Evolutionary conservation across 2,329 filamentous ascomycete species (phyloP).

Genomic region (Plectosphaerella plurivora): DNA sequence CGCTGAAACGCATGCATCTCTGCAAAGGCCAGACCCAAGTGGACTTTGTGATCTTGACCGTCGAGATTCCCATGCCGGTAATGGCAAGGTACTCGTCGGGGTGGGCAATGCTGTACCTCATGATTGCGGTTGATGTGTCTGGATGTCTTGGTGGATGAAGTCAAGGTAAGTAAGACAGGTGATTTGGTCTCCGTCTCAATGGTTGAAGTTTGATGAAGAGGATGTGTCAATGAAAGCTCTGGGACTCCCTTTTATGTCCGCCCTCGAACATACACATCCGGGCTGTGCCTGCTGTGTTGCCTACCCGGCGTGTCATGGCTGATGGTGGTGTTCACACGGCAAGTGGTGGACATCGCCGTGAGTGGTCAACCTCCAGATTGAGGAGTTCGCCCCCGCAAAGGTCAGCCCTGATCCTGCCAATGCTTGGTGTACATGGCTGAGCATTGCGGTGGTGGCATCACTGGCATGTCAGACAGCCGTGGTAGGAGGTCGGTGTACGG

Average conservation of each 20-base stretch:
- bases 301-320: too few species aligned
- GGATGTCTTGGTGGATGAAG: conserved; percentile 9
- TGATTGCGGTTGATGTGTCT: conserved; percentile 28
- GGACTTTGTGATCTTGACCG: conserved; percentile 75
- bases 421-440: too few species aligned
- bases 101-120: conserved; percentile 65
- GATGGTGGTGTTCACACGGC: too few species aligned
- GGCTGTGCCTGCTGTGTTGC: background rate
- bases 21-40: conserved; percentile 69
- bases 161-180: background rate
- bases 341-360: too few species aligned
- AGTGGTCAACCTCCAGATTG: too few species aligned
- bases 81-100: conserved; percentile 85
- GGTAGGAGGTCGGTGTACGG: too few species aligned
- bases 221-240: background rate
- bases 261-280: background rate
- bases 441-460: too few species aligned
- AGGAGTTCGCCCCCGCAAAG: too few species aligned
- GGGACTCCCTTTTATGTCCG: background rate
- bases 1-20: conserved; percentile 55
- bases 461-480: too few species aligned
- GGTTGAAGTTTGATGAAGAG: background rate
- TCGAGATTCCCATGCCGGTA: conserved; percentile 72
- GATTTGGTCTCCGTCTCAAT: background rate
- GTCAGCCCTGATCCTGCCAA: too few species aligned